Evolutionary conservation across 2,329 filamentous ascomycete genomes (phyloP), one percentile per base, ranked within the genome.

Genomic region (Cryoendolithus antarcticus): DNA sequence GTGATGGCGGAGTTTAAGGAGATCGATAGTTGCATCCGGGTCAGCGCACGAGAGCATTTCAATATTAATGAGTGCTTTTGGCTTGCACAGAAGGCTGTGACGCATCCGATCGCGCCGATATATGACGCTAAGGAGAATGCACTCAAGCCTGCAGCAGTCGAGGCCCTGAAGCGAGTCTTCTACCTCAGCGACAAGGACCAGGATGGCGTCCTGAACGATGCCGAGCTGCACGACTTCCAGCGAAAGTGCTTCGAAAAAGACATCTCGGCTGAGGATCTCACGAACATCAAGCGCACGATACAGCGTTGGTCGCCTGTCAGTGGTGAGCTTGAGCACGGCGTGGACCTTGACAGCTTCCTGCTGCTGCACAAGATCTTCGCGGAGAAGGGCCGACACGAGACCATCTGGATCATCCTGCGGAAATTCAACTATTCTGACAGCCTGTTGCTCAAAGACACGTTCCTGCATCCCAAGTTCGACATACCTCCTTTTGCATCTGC

Each of bases 1-100:
- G 80, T 98, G 48, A 95, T 98, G 91, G 81, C 84, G 44, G 91
- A 98, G 64, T 98, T 96, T 64, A 89, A 94, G 57, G 91, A 96
- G 62, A 95, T 98, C 47, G 91, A 98, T 59, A 94, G 88, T 1
- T 98, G 91, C 62, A 96, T 98, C 57, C 76, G 91, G 40, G 86
- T 88, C 6, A 96, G 88, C 61, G 86, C 89, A 12, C 77, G 85
- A 51, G 85, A 94, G 54, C 86, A 94, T 56, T 79, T 82, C 52
- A 95, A 95, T 61, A 84, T 95, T 58, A 93, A 94, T 59, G 88
- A 71, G 54, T 86, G 89, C 43, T 96, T 98, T 65, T 96, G 94
- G 55, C 77, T 98, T 9, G 98, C 91, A 60, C 91, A 98, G 61
- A 96, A 96, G 58, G 91, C 91, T 11, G 89, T 98, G 51, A 95